Base-by-base conservation (phyloP, 768 basidiomycete genomes). In the Hemileccinum impolitum region DNA sequence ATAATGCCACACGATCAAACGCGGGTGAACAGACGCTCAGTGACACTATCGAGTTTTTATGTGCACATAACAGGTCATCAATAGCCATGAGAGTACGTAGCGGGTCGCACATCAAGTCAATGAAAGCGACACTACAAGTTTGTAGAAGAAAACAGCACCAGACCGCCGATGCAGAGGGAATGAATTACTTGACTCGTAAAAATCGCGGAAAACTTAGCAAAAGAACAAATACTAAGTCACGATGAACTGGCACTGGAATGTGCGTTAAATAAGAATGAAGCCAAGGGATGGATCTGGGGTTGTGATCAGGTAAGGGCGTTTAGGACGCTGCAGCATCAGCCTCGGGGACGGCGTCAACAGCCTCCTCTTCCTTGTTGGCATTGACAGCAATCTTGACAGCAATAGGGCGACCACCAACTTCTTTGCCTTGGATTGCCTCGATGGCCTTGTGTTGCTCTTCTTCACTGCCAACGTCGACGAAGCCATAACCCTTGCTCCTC, bases 381-480 rank as follows among this genome's bases (percentile, higher is more conserved):
- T 95, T 92, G 70, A 97, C 91, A 45, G 95, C 95, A 56, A 99
- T 78, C 78, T 96, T 97, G 75, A 97, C 90, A 53, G 88, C 89
- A 64, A 99, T 85, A 55, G 79, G 66, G 60, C 95, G 79, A 44
- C 91, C 93, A 39, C 82, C 84, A 48, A 99, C 73, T 54, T 95
- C 87, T 69, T 90, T 91, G 67, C 90, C 93, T 59, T 94, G 79
- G 54, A 94, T 79, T 56, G 82, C 81, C 48, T 82, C 82, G 54
- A 99, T 87, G 45, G 93, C 95, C 75, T 93, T 92, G 68, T 85
- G 69, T 75, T 99, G 95, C 70, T 94, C 84, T 59, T 83, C 88
- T 70, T 93, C 86, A 58, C 75, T 74, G 53, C 88, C 91, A 54
- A 96, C 91, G 60, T 98, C 94, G 64, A 99, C 95, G 64, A 99